Base-by-base conservation (phyloP, 1,284 basidiomycete species). In the Vanrija sp. region DNA sequence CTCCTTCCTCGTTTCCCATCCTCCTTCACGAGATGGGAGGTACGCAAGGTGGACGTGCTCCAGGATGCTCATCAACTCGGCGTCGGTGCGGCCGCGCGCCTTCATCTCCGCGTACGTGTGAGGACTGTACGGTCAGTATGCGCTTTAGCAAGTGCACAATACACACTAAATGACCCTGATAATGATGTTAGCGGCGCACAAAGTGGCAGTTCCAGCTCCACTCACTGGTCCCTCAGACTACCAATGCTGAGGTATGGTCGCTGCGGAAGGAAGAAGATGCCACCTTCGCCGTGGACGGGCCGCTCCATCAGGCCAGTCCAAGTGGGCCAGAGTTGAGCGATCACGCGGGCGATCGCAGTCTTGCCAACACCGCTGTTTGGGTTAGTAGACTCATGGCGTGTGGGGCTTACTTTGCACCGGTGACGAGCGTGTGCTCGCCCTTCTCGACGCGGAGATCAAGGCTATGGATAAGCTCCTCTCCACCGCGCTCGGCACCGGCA, bases 391-490 rank as follows among this genome's bases (percentile, higher is more conserved):
- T 19, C 18, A 7, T n/a, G 22, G n/a, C 18, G 16, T 4, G 14
- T 31, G 44, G 10, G n/a, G 63, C 74, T 58, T 38, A 77, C 76
- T 75, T 75, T 16, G 88, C 87, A 1, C 94, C 94, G 0, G 91
- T 95, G 67, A 98, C 91, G 82, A 97, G 87, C 5, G 95, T 79
- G 70, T 97, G 94, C 73, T 96, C 88, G 6, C 89, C 89, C 14
- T 84, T 80, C 49, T 80, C 80, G 51, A 96, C 81, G n/a, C 77
- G 74, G 15, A 97, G 72, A 45, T 81, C 85, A 25, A 97, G 79
- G 52, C 86, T 83, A 54, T 81, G 82, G 35, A 96, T 86, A 25
- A 96, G 81, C 53, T 83, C 80, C 58, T 82, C 79, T 18, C 80
- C 78, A 9, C 80, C 81, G 47, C 79, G 68, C 53, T 78, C 77